Base-by-base conservation (phyloP, 228 moss, liverwort and hornwort genomes). In the Sphagnum fallax region DNA sequence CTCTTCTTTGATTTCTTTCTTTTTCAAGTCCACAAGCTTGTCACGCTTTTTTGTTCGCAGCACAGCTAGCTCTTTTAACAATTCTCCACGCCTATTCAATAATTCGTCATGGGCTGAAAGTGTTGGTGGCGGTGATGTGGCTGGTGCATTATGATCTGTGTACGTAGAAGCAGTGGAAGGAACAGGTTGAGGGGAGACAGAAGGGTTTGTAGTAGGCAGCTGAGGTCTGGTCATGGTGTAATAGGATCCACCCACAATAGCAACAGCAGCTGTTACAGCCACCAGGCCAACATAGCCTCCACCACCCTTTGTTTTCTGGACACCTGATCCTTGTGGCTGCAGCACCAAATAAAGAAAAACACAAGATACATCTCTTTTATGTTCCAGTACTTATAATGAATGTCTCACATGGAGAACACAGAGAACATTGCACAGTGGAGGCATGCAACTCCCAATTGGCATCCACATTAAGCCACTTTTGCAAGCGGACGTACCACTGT, bases 1-100 rank as follows among this genome's bases (percentile, higher is more conserved):
- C 61, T 95, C 90, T 16, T 90, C 92, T 82, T 92, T 95, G 70
- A 95, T 84, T 7, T 70, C 77, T 61, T 85, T 77, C 68, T 95
- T 92, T 82, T 95, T 90, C 92, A 92, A 75, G 66, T 92, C 84
- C 7, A 89, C 66, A 47, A 92, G 78, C 63, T 86, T 82, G 73
- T 82, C 87, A 32, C 81, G 88, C 75, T 90, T 89, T 12, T 84
- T 73, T 82, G 86, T 89, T 62, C 95, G 87, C 32, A 92, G 83
- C 6, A 68, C 75, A 57, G 81, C 78, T 47, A 95, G 82, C 61
- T 95, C 92, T 5, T 73, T 65, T 76, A 78, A 79, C 74, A 95
- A 55, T 10, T 10, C 51, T 6, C 76, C 74, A 48, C 90, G 49
- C 73, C 87, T 82, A 62, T 82, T 73, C 12, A 74, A 64, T 65